These are phyloP conservation scores for Pontederia paniculata DNA, from an alignment of 176 grass and related monocot species.

Conservation along the genomic window DNA sequence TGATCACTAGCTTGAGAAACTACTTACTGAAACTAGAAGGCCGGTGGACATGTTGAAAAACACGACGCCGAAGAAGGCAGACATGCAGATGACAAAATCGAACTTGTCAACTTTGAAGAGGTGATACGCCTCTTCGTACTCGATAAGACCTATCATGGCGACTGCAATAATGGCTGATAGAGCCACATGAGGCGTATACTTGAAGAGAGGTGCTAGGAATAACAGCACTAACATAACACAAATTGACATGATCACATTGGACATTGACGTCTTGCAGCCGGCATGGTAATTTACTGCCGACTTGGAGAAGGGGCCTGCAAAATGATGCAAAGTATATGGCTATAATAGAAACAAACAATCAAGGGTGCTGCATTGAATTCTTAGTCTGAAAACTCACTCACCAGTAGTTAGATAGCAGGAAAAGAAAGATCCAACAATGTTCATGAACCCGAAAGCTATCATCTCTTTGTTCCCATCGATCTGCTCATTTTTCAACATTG, in stretches of 20 bases:
- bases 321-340: neutral
- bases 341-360: constrained; percentile 3
- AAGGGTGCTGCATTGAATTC: neutral
- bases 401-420: constrained; percentile 97
- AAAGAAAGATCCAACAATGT: constrained; percentile 83
- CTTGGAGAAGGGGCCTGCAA: constrained; percentile 84
- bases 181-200: constrained; percentile 81
- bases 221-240: constrained; percentile 93
- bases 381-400: neutral
- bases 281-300: constrained; percentile 97
- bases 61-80: constrained; percentile 63
- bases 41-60: constrained; percentile 90
- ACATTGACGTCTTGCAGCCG: constrained; percentile 73
- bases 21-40: constrained; percentile 56
- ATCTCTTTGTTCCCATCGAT: constrained; percentile 98
- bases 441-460: constrained; percentile 94
- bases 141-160: constrained; percentile 89
- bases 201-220: constrained; percentile 85
- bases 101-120: constrained; percentile 94
- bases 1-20: too few species aligned
- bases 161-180: constrained; percentile 74
- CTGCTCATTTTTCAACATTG: constrained; percentile 84
- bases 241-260: constrained; percentile 83
- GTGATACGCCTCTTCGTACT: constrained; percentile 53
- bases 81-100: constrained; percentile 89